These are phyloP conservation scores for Pholiota molesta DNA, from an alignment of 768 basidiomycete genomes.

Conservation along the genomic window DNA sequence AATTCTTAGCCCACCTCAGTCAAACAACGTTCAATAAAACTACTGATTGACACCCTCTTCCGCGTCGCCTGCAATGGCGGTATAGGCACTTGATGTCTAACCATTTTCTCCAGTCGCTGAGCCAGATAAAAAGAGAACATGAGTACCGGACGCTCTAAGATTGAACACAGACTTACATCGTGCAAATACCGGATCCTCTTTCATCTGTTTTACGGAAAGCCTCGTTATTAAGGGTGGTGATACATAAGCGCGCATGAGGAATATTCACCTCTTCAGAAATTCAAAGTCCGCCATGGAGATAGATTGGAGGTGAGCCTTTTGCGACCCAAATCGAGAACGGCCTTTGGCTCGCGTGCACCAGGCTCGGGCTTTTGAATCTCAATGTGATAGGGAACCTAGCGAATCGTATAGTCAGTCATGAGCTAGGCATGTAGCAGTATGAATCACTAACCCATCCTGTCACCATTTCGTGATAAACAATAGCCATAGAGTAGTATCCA, in stretches of 20 bases:
- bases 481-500: slow-evolving; percentile 27
- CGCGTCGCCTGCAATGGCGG: slow-evolving; percentile 11
- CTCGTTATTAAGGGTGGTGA: not conserved
- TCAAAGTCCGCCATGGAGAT: slow-evolving; percentile 17
- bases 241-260: not conserved
- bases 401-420: not conserved
- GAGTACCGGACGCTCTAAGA: not conserved
- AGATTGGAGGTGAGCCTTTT: slow-evolving; percentile 21
- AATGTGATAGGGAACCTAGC: slow-evolving; percentile 10
- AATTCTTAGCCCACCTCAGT: not conserved
- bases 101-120: slow-evolving; percentile 20
- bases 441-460: slow-evolving; percentile 21
- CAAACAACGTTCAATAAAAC: not conserved
- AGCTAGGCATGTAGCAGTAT: not conserved
- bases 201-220: slow-evolving; percentile 20
- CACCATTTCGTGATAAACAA: slow-evolving; percentile 25
- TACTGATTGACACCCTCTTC: slow-evolving; percentile 15
- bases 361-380: not conserved
- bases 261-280: slow-evolving; percentile 17
- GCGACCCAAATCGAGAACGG: slow-evolving; percentile 14
- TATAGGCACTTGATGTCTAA: slow-evolving; percentile 11
- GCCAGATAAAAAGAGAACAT: not conserved
- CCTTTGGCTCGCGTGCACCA: slow-evolving; percentile 5
- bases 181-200: slow-evolving; percentile 17
- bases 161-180: slow-evolving; percentile 13